phyloP scores from a whole-genome alignment of 129 eudicot species.

The Flaveria ramosissima region DNA sequence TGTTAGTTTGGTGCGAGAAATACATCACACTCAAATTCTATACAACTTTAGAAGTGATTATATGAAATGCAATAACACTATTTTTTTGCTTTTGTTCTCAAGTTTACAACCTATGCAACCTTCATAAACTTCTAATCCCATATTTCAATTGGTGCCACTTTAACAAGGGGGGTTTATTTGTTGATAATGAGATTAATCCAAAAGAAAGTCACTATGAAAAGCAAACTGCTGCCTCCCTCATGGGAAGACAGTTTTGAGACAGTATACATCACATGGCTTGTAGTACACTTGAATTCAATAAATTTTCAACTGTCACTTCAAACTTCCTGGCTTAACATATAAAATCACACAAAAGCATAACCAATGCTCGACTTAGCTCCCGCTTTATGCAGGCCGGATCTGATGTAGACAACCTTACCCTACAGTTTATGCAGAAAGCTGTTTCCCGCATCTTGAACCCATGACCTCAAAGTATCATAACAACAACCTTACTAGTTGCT shows the following conservation, averaged over 20 bases:
- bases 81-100: neutral
- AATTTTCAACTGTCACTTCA: neutral
- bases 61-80: constrained; percentile 1
- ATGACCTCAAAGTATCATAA: too few relatives aligned
- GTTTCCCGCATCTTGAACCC: too few relatives aligned
- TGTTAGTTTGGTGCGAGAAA: constrained; percentile 17
- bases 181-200: constrained; percentile 21
- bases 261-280: constrained; percentile 7
- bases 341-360: neutral
- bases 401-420: too few relatives aligned
- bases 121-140: neutral
- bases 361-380: too few relatives aligned
- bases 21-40: constrained; percentile 6
- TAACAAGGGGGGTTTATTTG: neutral
- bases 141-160: neutral
- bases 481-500: too few relatives aligned
- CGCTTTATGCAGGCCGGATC: too few relatives aligned
- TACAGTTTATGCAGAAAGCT: too few relatives aligned
- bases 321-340: constrained; percentile 1
- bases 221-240: constrained; percentile 12
- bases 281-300: neutral
- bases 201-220: constrained; percentile 8
- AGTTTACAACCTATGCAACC: constrained; percentile 7
- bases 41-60: constrained; percentile 2
- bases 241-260: neutral